Percentiles rank a stretch among this genome's conserved stretches.
These are phyloP conservation scores for Isatis tinctoria DNA, from an alignment of 345 rosid species.

Conservation along the genomic window DNA sequence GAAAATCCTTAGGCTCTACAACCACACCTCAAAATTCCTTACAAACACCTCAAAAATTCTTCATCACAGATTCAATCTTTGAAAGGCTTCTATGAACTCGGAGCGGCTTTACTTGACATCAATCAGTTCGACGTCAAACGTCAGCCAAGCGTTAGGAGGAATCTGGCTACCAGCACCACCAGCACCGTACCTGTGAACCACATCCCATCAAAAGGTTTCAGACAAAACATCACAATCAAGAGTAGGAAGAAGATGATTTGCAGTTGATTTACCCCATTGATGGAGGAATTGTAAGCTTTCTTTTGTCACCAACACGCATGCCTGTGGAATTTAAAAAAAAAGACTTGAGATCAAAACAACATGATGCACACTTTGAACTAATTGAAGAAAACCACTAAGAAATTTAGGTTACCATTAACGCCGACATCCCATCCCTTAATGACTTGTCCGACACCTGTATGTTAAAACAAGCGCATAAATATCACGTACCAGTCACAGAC, in stretches of 20 bases:
- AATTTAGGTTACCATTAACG: constrained; percentile 56
- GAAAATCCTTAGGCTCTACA: background rate
- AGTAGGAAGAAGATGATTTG: background rate
- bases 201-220: background rate
- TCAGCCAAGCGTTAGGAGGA: constrained; percentile 62
- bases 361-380: background rate
- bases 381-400: background rate
- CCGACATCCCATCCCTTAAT: constrained; percentile 99
- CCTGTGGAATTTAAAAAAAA: constrained; percentile 34
- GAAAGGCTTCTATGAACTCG: background rate
- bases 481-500: background rate
- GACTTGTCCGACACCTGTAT: constrained; percentile 78
- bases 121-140: constrained; percentile 58
- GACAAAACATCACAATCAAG: background rate
- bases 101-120: constrained; percentile 35
- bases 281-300: constrained; percentile 70
- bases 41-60: background rate
- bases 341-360: background rate
- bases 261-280: constrained; percentile 50
- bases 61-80: background rate
- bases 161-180: constrained; percentile 42
- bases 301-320: constrained; percentile 70
- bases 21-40: background rate
- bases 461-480: constrained; percentile 9
- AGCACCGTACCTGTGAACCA: constrained; percentile 48